These are phyloP conservation scores for Lagenidium sp. DNA, from an alignment of 352 stramenopile genomes.

Conservation along the genomic window DNA sequence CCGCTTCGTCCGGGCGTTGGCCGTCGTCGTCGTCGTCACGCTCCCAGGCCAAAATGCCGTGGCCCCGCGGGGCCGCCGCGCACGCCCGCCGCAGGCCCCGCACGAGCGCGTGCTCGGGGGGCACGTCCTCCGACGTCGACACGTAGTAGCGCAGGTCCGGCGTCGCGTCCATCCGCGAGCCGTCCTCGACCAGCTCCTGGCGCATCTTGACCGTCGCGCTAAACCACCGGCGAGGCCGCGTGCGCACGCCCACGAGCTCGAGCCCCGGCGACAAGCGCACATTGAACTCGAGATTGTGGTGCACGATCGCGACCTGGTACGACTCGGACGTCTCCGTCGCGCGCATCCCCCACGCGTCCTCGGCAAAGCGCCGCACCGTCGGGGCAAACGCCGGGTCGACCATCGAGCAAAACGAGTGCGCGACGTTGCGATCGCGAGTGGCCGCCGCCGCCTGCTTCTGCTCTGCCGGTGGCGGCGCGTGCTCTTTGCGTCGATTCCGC, in stretches of 20 bases:
- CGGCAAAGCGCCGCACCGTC: constrained; percentile 31
- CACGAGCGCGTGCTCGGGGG: constrained; percentile 28
- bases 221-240: constrained; percentile 61
- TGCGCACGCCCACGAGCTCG: constrained; percentile 48
- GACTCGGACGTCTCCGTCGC: constrained; percentile 23
- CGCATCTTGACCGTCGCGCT: constrained; percentile 76
- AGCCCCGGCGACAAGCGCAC: constrained; percentile 42
- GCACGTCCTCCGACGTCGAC: constrained; percentile 48
- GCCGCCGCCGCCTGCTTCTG: constrained; percentile 27
- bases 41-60: constrained; percentile 49
- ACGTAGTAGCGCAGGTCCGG: constrained; percentile 75
- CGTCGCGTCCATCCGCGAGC: constrained; percentile 49
- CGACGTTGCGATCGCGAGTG: constrained; percentile 48
- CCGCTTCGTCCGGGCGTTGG: too few relatives aligned
- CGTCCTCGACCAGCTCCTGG: constrained; percentile 60
- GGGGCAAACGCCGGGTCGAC: constrained; percentile 23
- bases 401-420: constrained; percentile 74
- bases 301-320: constrained; percentile 59
- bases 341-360: constrained; percentile 30
- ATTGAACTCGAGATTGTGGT: constrained; percentile 55
- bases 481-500: background rate
- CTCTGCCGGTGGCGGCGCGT: constrained; percentile 17
- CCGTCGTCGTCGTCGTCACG: constrained; percentile 2
- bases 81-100: constrained; percentile 14
- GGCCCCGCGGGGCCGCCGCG: constrained; percentile 13